These are phyloP conservation scores for Geotrichum reessii DNA, from an alignment of 1,139 yeast genomes.

Conservation along the genomic window DNA sequence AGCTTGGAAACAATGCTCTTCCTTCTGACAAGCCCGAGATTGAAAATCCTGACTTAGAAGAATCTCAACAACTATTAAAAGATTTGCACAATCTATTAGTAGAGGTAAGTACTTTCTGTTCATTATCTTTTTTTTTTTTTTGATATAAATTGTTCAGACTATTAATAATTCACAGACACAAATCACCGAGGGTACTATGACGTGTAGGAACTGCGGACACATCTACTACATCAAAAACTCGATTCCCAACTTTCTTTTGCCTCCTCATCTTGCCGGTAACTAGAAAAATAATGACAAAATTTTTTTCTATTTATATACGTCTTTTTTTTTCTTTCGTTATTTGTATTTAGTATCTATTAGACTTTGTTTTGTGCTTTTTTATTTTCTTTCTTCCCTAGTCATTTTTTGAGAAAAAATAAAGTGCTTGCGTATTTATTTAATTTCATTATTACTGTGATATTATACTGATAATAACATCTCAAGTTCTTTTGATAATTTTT, in stretches of 20 bases:
- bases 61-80: conserved; percentile 54
- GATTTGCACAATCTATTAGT: conserved; percentile 75
- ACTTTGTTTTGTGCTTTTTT: background rate
- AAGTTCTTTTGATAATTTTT: background rate
- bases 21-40: conserved; percentile 64
- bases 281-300: background rate
- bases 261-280: conserved; percentile 70
- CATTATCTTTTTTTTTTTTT: background rate
- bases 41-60: conserved; percentile 44
- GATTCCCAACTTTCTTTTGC: conserved; percentile 87
- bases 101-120: conserved; percentile 39
- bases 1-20: conserved; percentile 58
- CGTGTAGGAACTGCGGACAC: conserved; percentile 80
- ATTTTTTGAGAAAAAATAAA: background rate
- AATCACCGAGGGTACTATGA: conserved; percentile 82
- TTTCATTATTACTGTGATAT: background rate
- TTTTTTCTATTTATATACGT: background rate
- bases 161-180: conserved; percentile 45
- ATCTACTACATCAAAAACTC: conserved; percentile 85
- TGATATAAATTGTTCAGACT: background rate
- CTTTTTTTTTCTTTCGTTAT: background rate
- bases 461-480: too few species aligned
- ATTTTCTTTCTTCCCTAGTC: background rate
- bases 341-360: background rate
- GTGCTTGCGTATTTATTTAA: background rate